A percentile compares a stretch with the other conserved stretches of the same genome.
Conservation (phyloP, 352 stramenopile genomes). For the Phytophthora capsici region DNA sequence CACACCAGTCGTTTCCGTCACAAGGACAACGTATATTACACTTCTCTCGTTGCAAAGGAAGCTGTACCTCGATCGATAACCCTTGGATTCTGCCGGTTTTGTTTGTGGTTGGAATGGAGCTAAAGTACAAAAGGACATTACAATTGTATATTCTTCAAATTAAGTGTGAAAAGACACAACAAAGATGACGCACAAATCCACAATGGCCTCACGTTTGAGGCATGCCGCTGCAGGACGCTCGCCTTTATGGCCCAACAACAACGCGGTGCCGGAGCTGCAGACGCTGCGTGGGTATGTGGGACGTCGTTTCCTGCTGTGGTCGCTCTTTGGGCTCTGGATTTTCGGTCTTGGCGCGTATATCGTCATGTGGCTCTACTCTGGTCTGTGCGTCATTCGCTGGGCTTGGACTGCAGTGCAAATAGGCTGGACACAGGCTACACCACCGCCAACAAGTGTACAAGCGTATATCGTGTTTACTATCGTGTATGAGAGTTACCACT, state of each 20-base stretch:
- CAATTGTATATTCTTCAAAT: too few species aligned
- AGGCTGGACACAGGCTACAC: slow-evolving; percentile 8
- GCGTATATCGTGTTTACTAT: slow-evolving; percentile 41
- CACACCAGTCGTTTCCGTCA: too few species aligned
- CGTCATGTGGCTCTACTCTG: slow-evolving; percentile 31
- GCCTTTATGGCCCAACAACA: slow-evolving; percentile 33
- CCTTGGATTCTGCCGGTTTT: too few species aligned
- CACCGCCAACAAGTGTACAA: slow-evolving; percentile 21
- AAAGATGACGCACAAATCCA: background rate
- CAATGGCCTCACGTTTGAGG: slow-evolving; percentile 8
- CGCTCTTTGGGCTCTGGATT: slow-evolving; percentile 37
- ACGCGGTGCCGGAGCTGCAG: slow-evolving; percentile 25
- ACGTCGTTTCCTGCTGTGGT: slow-evolving; percentile 27
- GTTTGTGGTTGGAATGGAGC: too few species aligned
- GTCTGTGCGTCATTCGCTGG: slow-evolving; percentile 9
- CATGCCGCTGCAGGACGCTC: slow-evolving; percentile 15
- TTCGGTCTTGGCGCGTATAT: slow-evolving; percentile 29
- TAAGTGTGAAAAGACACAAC: too few species aligned
- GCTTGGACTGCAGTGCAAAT: slow-evolving; percentile 12
- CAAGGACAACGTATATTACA: too few species aligned
- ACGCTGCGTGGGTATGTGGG: slow-evolving; percentile 22
- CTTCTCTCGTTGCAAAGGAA: too few species aligned
- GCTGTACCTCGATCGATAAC: too few species aligned
- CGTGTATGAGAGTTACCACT: slow-evolving; percentile 56
- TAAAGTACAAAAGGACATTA: too few species aligned